Base-by-base conservation (phyloP, 176 grass and related monocot species). In the Coix lacrymajobi region DNA sequence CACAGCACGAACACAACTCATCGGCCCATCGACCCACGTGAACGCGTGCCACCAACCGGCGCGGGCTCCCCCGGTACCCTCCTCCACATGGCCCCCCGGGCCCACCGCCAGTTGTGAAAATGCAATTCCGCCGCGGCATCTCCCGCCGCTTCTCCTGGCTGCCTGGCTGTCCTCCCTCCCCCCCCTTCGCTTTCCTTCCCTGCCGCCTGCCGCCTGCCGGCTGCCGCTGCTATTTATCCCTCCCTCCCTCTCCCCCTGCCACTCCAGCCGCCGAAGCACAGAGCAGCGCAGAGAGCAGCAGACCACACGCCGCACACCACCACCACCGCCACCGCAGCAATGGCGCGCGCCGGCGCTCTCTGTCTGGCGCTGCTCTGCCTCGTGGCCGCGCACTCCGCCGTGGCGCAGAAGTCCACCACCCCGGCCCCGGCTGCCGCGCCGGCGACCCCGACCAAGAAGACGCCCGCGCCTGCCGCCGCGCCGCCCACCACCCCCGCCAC, bases 341-440 rank as follows among this genome's bases (percentile, higher is more conserved):
- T 91, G 89, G 89, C 81, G 45, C 82, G 89, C 71, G 81, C 77
- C 65, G 77, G 57, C 38, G 78, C 39, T 17, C 65, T 91, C 77
- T 91, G 78, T 77, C 40, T 91, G 66, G 89, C 82, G 65, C 85
- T 91, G 9, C 78, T 91, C 46, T 91, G 89, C 85, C 68, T 90
- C 29, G 25, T 90, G 14, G 80, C 79, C 10, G 84, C 84, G 31
- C 73, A 83, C 79, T 81, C 85, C 24, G 57, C 89, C 72, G 37
- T 45, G 3, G 85, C 82, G 11, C 82, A 87, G 88, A 90, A 85
- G 12, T 8, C 89, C 34, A 0, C 69, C 7, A 51, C 45, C 60
- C 11, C 61, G 0, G 69, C 88, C 1, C 80, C 84, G 1, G 77
- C 85, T 1, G 12, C 85, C 3, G 61, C 81, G 8, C 89, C 85